Conservation (phyloP, 345 rosid genomes). For the Camelina sativa region DNA sequence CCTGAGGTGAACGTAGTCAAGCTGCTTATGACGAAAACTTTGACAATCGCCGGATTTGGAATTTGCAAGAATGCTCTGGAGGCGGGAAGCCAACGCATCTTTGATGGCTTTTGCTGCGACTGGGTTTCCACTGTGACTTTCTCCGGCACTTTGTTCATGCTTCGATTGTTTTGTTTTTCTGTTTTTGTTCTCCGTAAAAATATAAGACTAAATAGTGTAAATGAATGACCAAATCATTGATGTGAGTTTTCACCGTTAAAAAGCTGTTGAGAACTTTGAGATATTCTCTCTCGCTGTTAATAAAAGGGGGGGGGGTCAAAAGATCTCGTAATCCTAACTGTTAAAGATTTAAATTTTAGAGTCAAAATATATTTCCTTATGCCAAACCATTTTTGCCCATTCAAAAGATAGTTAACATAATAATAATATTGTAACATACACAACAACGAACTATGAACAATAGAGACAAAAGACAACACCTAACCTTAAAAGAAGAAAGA, state of each 20-base stretch:
- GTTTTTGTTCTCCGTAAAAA: background rate
- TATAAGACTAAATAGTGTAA: background rate
- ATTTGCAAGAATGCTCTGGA: conserved; percentile 9
- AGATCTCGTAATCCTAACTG: background rate
- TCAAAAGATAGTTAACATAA: conserved; percentile 24
- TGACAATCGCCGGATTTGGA: conserved; percentile 36
- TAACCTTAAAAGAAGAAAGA: background rate
- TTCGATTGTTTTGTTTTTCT: background rate
- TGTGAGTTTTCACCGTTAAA: background rate
- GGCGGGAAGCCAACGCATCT: background rate
- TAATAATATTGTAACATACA: conserved; percentile 19
- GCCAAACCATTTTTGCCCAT: background rate
- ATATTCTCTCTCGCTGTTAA: background rate
- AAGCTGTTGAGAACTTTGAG: too few species aligned
- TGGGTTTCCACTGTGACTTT: conserved; percentile 5
- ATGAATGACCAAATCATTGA: background rate
- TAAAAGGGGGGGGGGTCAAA: background rate
- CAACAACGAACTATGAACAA: conserved; percentile 36
- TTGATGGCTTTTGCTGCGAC: background rate
- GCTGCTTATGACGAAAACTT: conserved; percentile 33
- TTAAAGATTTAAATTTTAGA: background rate
- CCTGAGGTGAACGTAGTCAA: conserved; percentile 35
- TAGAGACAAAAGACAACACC: conserved; percentile 8
- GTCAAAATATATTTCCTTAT: background rate
- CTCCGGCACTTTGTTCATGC: conserved; percentile 1